Percentiles rank a stretch among this genome's conserved stretches.
phyloP scores from a whole-genome alignment of 192 early-diverging fungal species.

The Chytriomyces sp. region DNA sequence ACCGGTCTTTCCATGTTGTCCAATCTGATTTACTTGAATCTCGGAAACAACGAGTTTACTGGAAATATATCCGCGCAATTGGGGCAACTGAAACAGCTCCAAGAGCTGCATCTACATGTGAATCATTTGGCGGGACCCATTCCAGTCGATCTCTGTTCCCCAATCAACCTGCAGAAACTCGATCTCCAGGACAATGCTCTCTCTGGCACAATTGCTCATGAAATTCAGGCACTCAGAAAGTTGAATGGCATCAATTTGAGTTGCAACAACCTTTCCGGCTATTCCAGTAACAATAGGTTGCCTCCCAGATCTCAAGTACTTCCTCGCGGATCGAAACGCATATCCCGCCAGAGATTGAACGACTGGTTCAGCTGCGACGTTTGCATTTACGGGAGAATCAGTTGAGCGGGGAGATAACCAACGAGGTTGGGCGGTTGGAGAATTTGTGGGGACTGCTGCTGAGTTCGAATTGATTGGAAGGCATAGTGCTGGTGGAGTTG shows the following conservation, averaged over 20 bases:
- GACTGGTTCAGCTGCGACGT: neutral
- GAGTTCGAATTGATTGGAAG: neutral
- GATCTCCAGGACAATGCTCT: too few relatives aligned
- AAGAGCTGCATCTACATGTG: neutral
- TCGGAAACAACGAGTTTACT: neutral
- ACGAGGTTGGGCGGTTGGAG: neutral
- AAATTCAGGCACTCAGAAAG: too few relatives aligned
- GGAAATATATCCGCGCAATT: neutral
- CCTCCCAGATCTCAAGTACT: too few relatives aligned
- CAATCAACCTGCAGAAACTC: too few relatives aligned
- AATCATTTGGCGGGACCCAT: conserved; percentile 2
- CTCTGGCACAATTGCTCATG: too few relatives aligned
- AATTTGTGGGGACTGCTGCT: neutral
- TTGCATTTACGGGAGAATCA: neutral
- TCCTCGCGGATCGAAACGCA: too few relatives aligned
- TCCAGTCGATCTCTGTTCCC: neutral
- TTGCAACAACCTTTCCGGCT: too few relatives aligned
- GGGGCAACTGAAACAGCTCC: neutral
- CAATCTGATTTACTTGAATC: neutral
- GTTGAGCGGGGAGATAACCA: neutral
- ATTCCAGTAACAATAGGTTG: too few relatives aligned
- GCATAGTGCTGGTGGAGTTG: neutral
- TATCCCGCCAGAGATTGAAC: too few relatives aligned
- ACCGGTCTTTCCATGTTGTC: neutral
- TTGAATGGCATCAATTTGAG: too few relatives aligned